These are phyloP conservation scores for Tricholoma furcatifolium DNA, from an alignment of 768 basidiomycete genomes.

Conservation along the genomic window DNA sequence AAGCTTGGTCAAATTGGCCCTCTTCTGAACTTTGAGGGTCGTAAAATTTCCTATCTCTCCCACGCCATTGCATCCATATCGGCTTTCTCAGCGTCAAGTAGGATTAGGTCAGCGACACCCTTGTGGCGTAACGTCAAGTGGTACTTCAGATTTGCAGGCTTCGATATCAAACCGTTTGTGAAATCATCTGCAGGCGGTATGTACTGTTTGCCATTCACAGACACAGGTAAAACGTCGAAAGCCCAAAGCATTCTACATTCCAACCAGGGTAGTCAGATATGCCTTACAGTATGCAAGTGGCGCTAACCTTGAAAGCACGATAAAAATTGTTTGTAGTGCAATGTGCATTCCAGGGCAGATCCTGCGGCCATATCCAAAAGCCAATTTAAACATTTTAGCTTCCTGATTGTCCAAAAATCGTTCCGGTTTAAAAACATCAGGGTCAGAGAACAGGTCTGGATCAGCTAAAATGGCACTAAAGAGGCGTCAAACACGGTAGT, in stretches of 20 bases:
- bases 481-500: background rate
- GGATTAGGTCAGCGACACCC: background rate
- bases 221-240: conserved; percentile 28
- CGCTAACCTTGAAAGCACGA: conserved; percentile 25
- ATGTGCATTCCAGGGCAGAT: conserved; percentile 36
- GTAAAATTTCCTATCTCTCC: too few species aligned
- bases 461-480: conserved; percentile 5
- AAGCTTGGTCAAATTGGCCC: too few species aligned
- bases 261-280: background rate
- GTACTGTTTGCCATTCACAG: background rate
- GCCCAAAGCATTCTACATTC: conserved; percentile 26
- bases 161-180: conserved; percentile 5
- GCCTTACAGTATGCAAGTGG: too few species aligned
- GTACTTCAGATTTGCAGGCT: conserved; percentile 6
- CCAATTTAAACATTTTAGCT: conserved; percentile 24
- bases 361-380: conserved; percentile 39
- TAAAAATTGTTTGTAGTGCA: conserved; percentile 30
- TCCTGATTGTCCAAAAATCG: conserved; percentile 33
- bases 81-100: conserved; percentile 9
- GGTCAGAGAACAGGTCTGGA: conserved; percentile 26
- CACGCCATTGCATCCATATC: conserved; percentile 7
- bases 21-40: too few species aligned
- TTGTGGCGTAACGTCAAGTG: background rate
- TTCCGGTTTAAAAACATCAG: conserved; percentile 36
- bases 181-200: conserved; percentile 9